Conservation (phyloP, 164 flowering plant species). For the Tinospora cordifolia region DNA sequence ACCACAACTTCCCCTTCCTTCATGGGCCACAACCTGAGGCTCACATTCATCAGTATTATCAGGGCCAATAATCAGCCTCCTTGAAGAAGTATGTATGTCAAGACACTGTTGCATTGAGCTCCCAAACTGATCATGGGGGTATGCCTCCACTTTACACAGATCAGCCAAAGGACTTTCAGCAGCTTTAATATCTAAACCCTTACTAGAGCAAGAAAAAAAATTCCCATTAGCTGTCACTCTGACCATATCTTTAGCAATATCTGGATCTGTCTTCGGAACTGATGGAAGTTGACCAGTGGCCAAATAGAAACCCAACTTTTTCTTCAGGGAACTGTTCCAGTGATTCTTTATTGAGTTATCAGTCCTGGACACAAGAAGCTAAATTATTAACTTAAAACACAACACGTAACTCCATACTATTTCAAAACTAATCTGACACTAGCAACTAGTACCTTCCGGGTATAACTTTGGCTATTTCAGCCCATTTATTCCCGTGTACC, state of each 20-base stretch:
- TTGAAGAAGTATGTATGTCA: slow-evolving; percentile 27
- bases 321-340: slow-evolving; percentile 96
- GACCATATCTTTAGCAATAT: slow-evolving; percentile 29
- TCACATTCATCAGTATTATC: slow-evolving; percentile 28
- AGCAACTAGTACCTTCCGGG: slow-evolving; percentile 73
- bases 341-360: slow-evolving; percentile 96
- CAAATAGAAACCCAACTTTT: slow-evolving; percentile 69
- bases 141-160: slow-evolving; percentile 33
- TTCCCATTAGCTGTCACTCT: slow-evolving; percentile 23
- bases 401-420: not conserved
- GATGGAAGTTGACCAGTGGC: slow-evolving; percentile 72
- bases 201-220: slow-evolving; percentile 23
- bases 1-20: not conserved
- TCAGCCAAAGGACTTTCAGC: slow-evolving; percentile 43
- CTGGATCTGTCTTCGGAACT: slow-evolving; percentile 35
- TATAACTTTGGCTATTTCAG: slow-evolving; percentile 86
- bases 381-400: slow-evolving; percentile 5
- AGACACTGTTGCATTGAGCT: slow-evolving; percentile 18
- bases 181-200: slow-evolving; percentile 34
- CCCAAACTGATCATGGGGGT: slow-evolving; percentile 32
- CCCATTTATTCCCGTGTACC: slow-evolving; percentile 87
- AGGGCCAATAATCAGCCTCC: slow-evolving; percentile 27
- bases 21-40: slow-evolving; percentile 10
- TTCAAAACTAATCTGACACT: not conserved
- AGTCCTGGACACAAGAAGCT: slow-evolving; percentile 50